Evolutionary conservation across 1,284 basidiomycete species (phyloP).

Genomic region (Rhodotorula sp.): DNA sequence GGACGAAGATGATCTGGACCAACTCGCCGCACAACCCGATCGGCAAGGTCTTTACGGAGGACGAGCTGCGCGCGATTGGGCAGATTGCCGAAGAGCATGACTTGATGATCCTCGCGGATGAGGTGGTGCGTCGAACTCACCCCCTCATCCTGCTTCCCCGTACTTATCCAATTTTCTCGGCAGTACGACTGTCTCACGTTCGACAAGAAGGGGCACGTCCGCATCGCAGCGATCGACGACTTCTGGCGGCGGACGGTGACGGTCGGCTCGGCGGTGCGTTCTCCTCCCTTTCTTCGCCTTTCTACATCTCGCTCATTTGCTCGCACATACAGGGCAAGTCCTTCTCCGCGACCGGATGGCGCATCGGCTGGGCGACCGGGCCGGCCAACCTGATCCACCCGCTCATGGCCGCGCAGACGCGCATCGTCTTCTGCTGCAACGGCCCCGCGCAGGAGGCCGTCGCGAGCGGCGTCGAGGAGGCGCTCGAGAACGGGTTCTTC

Average conservation of each 20-base stretch:
- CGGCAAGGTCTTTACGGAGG: slow-evolving; percentile 69
- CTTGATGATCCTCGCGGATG: slow-evolving; percentile 89
- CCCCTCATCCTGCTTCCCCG: not conserved
- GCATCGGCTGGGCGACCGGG: slow-evolving; percentile 93
- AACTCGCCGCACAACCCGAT: slow-evolving; percentile 79
- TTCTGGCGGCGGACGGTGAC: slow-evolving; percentile 86
- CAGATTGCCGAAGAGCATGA: slow-evolving; percentile 87
- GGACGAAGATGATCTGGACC: slow-evolving; percentile 75
- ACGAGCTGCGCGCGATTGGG: slow-evolving; percentile 82
- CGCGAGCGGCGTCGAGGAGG: slow-evolving; percentile 80
- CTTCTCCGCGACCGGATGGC: slow-evolving; percentile 98
- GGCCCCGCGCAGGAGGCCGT: slow-evolving; percentile 69
- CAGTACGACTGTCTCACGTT: slow-evolving; percentile 91
- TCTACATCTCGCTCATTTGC: too few species aligned
- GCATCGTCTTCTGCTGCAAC: slow-evolving; percentile 81
- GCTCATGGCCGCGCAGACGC: slow-evolving; percentile 83
- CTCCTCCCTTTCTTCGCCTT: not conserved
- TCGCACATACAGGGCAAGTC: slow-evolving; percentile 55
- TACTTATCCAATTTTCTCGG: not conserved
- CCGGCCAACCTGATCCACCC: slow-evolving; percentile 80
- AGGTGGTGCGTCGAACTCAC: slow-evolving; percentile 60
- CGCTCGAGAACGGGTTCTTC: slow-evolving; percentile 73
- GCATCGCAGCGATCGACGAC: slow-evolving; percentile 79
- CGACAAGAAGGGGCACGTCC: slow-evolving; percentile 75
- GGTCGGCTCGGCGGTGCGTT: slow-evolving; percentile 64